Evolutionary conservation across 305 asterid genomes (phyloP).

Genomic region (Plantago lanceolata): DNA sequence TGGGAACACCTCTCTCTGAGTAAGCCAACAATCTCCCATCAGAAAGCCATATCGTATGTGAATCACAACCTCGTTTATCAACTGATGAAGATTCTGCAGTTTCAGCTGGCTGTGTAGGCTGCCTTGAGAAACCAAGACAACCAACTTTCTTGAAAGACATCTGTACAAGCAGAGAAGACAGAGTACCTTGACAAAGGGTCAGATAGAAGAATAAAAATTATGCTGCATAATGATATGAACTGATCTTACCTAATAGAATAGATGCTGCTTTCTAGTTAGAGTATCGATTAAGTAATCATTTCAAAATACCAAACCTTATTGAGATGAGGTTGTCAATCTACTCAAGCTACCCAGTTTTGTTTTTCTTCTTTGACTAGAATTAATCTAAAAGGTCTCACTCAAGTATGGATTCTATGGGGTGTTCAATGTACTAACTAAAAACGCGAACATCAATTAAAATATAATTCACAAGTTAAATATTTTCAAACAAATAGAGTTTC

Average conservation of each 20-base stretch:
- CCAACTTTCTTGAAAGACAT: constrained; percentile 73
- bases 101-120: constrained; percentile 33
- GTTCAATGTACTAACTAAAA: not conserved
- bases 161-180: constrained; percentile 23
- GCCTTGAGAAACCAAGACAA: constrained; percentile 60
- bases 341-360: not conserved
- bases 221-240: not conserved
- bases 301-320: not conserved
- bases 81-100: constrained; percentile 36
- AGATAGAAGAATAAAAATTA: not conserved
- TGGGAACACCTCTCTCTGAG: constrained; percentile 79
- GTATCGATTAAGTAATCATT: not conserved
- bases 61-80: constrained; percentile 22
- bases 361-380: not conserved
- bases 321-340: not conserved
- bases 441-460: not conserved
- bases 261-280: not conserved
- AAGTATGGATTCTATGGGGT: not conserved
- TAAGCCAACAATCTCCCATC: constrained; percentile 89
- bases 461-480: constrained; percentile 17
- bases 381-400: not conserved
- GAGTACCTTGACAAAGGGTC: not conserved
- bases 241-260: not conserved
- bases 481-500: constrained; percentile 27
- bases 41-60: constrained; percentile 51